phyloP scores from a whole-genome alignment of 805 yeast species.

The Ogataea minuta region DNA sequence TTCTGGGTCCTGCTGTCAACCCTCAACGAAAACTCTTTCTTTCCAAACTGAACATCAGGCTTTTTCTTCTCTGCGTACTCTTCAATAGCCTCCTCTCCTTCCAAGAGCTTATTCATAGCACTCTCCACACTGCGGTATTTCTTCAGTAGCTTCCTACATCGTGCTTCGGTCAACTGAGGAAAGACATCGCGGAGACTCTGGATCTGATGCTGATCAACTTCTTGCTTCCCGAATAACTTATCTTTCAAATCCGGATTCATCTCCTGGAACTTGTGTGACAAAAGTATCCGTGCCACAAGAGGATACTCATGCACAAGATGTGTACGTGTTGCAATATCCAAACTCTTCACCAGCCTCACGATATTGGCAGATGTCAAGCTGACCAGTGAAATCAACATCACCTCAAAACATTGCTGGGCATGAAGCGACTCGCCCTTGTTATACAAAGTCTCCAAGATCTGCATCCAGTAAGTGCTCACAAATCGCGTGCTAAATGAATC shows the following conservation, averaged over 20 bases:
- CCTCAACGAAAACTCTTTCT: constrained; percentile 25
- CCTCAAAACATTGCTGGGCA: constrained; percentile 43
- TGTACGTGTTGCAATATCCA: constrained; percentile 43
- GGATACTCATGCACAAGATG: constrained; percentile 48
- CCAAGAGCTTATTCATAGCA: constrained; percentile 60
- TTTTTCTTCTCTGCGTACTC: constrained; percentile 24
- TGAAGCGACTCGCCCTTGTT: constrained; percentile 55
- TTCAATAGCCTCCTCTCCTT: constrained; percentile 49
- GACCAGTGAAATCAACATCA: constrained; percentile 52
- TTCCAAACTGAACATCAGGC: constrained; percentile 35
- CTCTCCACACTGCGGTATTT: constrained; percentile 53
- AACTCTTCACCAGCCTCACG: constrained; percentile 39
- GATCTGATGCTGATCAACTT: constrained; percentile 38
- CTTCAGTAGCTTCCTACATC: constrained; percentile 48
- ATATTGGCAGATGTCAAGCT: constrained; percentile 46
- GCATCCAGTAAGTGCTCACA: constrained; percentile 56
- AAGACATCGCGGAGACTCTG: constrained; percentile 54
- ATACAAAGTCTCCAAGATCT: constrained; percentile 55
- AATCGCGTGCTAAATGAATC: constrained; percentile 33
- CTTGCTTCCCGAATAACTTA: constrained; percentile 39
- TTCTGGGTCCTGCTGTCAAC: constrained; percentile 25
- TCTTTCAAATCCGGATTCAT: constrained; percentile 51
- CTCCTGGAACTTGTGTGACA: constrained; percentile 46
- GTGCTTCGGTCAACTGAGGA: constrained; percentile 53
- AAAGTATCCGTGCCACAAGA: constrained; percentile 50